Percentiles rank a stretch among this genome's conserved stretches.
Evolutionary conservation across 306 rosid genomes (phyloP).

Genomic region (Inga laurina): DNA sequence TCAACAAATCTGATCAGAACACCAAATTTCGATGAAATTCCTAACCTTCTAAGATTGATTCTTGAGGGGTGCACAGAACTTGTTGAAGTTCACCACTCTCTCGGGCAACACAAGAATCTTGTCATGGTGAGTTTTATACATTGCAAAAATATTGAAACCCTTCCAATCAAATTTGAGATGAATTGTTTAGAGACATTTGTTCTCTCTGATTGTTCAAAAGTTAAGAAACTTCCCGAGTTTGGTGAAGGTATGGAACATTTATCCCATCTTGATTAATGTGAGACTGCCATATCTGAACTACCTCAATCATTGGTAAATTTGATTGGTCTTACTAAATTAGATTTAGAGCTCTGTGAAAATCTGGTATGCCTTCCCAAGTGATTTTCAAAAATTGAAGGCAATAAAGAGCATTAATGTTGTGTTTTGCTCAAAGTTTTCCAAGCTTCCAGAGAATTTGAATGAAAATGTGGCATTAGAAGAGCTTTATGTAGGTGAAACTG

Average conservation of each 20-base stretch:
- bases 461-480: too few species aligned
- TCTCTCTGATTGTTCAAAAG: not conserved
- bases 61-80: not conserved
- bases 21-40: not conserved
- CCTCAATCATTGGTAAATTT: not conserved
- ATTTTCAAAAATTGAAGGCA: too few species aligned
- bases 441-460: too few species aligned
- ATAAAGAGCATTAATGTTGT: accelerated
- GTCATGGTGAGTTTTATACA: accelerated
- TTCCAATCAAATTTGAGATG: not conserved
- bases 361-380: too few species aligned
- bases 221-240: not conserved
- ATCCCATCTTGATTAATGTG: not conserved
- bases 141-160: not conserved
- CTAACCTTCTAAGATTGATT: not conserved
- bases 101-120: not conserved
- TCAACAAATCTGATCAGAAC: not conserved
- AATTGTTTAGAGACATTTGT: not conserved
- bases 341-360: not conserved
- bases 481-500: too few species aligned
- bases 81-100: not conserved
- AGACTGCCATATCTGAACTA: not conserved
- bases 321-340: not conserved
- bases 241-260: not conserved
- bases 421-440: too few species aligned